Conservation (phyloP, 805 yeast species). For the Teunomyces kruisii region DNA sequence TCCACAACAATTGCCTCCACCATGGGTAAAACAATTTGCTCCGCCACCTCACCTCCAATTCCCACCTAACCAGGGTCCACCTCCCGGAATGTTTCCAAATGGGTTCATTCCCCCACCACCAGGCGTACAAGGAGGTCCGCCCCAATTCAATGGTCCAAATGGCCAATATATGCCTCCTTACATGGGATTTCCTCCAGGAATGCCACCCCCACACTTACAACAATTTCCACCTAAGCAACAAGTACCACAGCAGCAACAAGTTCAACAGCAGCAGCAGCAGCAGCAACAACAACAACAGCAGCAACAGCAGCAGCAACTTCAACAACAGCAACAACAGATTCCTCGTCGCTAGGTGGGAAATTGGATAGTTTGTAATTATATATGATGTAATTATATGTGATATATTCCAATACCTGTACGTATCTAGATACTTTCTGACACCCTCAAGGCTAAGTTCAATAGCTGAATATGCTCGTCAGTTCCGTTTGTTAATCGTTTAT, state of each 20-base stretch:
- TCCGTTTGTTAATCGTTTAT: slow-evolving; percentile 74
- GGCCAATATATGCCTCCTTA: slow-evolving; percentile 9
- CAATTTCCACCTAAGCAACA: slow-evolving; percentile 10
- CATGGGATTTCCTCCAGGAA: slow-evolving; percentile 20
- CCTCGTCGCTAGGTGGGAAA: slow-evolving; percentile 3
- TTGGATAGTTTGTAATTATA: background rate
- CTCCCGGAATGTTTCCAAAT: slow-evolving; percentile 38
- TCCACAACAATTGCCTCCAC: slow-evolving; percentile 19
- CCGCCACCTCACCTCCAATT: slow-evolving; percentile 16
- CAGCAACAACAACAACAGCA: slow-evolving; percentile 11
- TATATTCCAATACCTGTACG: background rate
- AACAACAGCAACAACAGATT: slow-evolving; percentile 5
- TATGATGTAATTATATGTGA: background rate
- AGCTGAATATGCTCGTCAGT: slow-evolving; percentile 86
- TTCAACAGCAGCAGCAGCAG: slow-evolving; percentile 9
- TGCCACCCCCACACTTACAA: slow-evolving; percentile 19
- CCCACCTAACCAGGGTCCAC: slow-evolving; percentile 13
- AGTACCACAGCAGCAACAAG: slow-evolving; percentile 14
- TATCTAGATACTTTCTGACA: slow-evolving; percentile 16
- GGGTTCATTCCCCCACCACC: slow-evolving; percentile 23
- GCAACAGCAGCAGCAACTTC: background rate
- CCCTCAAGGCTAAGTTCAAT: slow-evolving; percentile 53
- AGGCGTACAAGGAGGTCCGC: slow-evolving; percentile 11
- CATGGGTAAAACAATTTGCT: slow-evolving; percentile 24
- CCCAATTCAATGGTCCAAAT: slow-evolving; percentile 10